Conservation (phyloP, 2,329 filamentous ascomycete species). For the Colletotrichum musicola region DNA sequence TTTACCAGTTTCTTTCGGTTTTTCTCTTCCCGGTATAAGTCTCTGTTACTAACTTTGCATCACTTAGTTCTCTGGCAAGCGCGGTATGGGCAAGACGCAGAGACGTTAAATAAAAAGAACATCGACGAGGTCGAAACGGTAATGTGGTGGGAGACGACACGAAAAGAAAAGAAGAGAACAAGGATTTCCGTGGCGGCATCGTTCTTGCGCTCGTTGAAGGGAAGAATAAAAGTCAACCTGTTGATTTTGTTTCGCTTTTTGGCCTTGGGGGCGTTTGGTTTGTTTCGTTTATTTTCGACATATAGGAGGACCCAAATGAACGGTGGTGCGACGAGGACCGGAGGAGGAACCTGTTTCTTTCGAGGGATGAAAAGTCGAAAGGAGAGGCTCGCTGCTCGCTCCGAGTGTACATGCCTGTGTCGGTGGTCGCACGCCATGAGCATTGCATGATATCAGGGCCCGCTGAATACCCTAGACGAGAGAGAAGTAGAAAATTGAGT, state of each 20-base stretch:
- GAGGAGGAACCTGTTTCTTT: background rate
- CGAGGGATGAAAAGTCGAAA: constrained; percentile 19
- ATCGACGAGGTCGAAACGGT: constrained; percentile 7
- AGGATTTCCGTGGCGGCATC: constrained; percentile 24
- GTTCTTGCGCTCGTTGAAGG: constrained; percentile 24
- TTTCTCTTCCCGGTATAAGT: background rate
- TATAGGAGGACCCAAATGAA: constrained; percentile 11
- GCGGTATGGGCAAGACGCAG: constrained; percentile 90
- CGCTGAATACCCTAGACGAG: constrained; percentile 36
- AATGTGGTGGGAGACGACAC: constrained; percentile 22
- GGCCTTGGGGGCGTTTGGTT: constrained; percentile 33
- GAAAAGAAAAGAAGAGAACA: background rate
- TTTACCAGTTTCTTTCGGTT: background rate
- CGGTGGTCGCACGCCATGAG: background rate
- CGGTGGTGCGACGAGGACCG: background rate
- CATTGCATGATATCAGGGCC: constrained; percentile 17
- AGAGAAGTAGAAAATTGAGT: constrained; percentile 15
- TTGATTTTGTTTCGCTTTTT: constrained; percentile 21
- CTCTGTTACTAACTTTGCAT: constrained; percentile 47
- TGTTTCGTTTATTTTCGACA: constrained; percentile 29
- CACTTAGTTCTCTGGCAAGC: constrained; percentile 85
- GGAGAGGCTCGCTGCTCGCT: background rate
- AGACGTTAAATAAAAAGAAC: constrained; percentile 68
- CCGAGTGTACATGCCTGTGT: background rate
- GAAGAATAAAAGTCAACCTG: constrained; percentile 38